Evolutionary conservation across 2,329 filamentous ascomycete species (phyloP).

Genomic region (Fusarium virguliforme): DNA sequence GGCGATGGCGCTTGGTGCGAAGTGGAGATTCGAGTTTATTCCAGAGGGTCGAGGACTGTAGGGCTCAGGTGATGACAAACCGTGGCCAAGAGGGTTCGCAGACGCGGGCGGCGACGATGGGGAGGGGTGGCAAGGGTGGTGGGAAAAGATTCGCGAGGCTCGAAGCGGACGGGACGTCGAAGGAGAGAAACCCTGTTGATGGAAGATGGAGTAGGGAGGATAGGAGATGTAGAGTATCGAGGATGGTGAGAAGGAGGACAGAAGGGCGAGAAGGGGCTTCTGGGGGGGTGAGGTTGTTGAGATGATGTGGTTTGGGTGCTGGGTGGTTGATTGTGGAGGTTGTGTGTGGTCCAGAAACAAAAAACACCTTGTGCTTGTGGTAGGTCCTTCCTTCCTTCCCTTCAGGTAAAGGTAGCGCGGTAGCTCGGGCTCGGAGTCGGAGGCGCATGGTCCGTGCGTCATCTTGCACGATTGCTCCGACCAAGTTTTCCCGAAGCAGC

Average conservation of each 20-base stretch:
- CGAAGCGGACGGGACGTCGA: conserved; percentile 31
- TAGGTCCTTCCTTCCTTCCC: conserved; percentile 2
- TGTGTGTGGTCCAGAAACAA: conserved; percentile 33
- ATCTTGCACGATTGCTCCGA: conserved; percentile 32
- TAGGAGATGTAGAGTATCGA: conserved; percentile 28
- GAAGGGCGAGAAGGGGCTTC: conserved; percentile 24
- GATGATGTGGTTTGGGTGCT: conserved; percentile 42
- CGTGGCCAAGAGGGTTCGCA: conserved; percentile 42
- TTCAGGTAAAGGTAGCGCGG: conserved; percentile 5
- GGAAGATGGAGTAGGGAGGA: conserved; percentile 27
- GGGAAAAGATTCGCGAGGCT: conserved; percentile 21
- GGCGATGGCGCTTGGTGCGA: conserved; percentile 39
- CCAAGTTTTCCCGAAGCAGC: conserved; percentile 43
- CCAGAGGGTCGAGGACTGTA: conserved; percentile 36
- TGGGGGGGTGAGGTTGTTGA: conserved; percentile 34
- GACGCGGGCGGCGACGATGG: conserved; percentile 44
- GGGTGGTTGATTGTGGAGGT: conserved; percentile 34
- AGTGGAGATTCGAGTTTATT: conserved; percentile 21
- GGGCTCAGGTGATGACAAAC: conserved; percentile 48
- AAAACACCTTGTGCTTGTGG: conserved; percentile 20
- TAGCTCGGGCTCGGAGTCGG: conserved; percentile 24
- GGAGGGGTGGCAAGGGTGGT: conserved; percentile 47
- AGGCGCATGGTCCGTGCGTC: conserved; percentile 37
- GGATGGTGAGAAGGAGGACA: conserved; percentile 28
- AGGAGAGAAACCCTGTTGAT: conserved; percentile 35